Conservation (phyloP, 257 asterid species). For the Capsicum pubescens region DNA sequence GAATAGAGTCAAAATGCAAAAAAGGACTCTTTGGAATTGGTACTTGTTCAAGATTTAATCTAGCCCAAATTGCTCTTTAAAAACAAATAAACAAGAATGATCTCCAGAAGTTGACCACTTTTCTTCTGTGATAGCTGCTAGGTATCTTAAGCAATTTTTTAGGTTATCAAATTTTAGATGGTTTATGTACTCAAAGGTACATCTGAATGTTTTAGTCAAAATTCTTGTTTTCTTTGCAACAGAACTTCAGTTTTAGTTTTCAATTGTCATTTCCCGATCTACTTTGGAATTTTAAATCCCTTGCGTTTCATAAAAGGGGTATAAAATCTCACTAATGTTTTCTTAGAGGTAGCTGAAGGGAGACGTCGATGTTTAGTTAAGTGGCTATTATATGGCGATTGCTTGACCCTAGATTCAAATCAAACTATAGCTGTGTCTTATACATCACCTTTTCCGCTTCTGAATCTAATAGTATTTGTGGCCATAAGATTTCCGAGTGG, state of each 20-base stretch:
- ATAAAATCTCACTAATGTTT: not conserved
- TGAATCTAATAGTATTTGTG: not conserved
- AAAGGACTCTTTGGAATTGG: not conserved
- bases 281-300: not conserved
- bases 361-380: not conserved
- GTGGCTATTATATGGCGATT: not conserved
- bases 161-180: slow-evolving; percentile 8
- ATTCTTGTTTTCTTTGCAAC: not conserved
- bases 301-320: not conserved
- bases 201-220: not conserved
- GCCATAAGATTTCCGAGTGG: too few relatives aligned
- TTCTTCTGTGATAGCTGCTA: not conserved
- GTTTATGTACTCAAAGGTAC: not conserved
- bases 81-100: slow-evolving; percentile 2
- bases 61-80: not conserved
- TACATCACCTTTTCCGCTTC: not conserved
- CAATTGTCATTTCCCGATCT: not conserved
- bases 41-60: not conserved
- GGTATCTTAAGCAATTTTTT: not conserved
- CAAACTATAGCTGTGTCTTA: not conserved
- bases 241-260: not conserved
- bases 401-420: not conserved
- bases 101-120: not conserved
- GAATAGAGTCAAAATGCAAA: not conserved
- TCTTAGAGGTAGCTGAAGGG: not conserved